phyloP scores from a whole-genome alignment of 176 grass and related monocot genomes.

The Sorghum bicolor region DNA sequence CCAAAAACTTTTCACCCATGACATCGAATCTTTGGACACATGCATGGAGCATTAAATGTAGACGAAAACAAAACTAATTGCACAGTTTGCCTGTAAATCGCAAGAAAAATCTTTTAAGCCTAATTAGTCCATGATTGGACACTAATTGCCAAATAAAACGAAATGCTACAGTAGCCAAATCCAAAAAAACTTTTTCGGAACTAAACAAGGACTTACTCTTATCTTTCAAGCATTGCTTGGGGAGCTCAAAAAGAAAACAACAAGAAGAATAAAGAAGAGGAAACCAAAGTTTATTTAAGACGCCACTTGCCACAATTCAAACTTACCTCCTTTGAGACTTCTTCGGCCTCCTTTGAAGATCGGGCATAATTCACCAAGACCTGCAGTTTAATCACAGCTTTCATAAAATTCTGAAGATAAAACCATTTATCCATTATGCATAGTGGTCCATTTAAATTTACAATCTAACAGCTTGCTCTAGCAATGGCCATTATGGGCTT shows the following conservation, averaged over 20 bases:
- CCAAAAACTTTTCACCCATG: too few relatives aligned
- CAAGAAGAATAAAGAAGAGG: not conserved
- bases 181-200: too few relatives aligned
- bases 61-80: too few relatives aligned
- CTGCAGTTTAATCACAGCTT: slow-evolving; percentile 30
- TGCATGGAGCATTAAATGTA: too few relatives aligned
- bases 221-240: not conserved
- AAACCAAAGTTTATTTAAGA: not conserved
- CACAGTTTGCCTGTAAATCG: too few relatives aligned
- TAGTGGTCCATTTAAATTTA: not conserved
- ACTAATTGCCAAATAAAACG: too few relatives aligned
- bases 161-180: too few relatives aligned
- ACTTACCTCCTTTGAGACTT: slow-evolving; percentile 78
- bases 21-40: too few relatives aligned
- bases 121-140: too few relatives aligned
- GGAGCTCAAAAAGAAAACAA: too few relatives aligned
- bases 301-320: not conserved
- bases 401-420: not conserved
- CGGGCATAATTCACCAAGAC: slow-evolving; percentile 97
- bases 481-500: not conserved
- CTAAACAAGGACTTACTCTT: too few relatives aligned
- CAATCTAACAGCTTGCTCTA: not conserved
- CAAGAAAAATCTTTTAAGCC: too few relatives aligned
- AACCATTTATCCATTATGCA: not conserved
- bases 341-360: slow-evolving; percentile 93